Evolutionary conservation across 495 filamentous ascomycete species (phyloP).

Genomic region (Aspergillus saccharolyticus): DNA sequence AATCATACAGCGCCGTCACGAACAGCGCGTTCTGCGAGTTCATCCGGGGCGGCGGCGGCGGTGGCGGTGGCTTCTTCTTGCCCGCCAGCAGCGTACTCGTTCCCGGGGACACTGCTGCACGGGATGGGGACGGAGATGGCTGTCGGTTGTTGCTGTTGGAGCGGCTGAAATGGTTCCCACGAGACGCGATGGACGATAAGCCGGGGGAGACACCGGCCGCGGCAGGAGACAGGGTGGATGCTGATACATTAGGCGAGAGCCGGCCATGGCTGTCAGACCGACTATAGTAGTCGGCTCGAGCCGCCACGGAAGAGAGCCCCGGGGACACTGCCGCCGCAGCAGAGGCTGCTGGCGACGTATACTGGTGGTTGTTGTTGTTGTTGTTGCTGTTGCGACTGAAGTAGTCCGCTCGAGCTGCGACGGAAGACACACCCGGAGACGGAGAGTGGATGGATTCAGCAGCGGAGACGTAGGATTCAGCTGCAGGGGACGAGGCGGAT

Average conservation of each 20-base stretch:
- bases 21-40: slow-evolving; percentile 41
- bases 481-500: slow-evolving; percentile 10
- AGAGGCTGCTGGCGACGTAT: slow-evolving; percentile 27
- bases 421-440: background rate
- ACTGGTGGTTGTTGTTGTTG: slow-evolving; percentile 26
- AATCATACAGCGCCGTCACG: slow-evolving; percentile 79
- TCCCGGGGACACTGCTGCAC: background rate
- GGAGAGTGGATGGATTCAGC: background rate
- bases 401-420: slow-evolving; percentile 43
- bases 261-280: slow-evolving; percentile 29
- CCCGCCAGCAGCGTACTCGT: slow-evolving; percentile 10
- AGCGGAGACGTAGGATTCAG: background rate
- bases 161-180: slow-evolving; percentile 49
- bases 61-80: slow-evolving; percentile 65
- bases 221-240: background rate
- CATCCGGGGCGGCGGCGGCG: slow-evolving; percentile 56
- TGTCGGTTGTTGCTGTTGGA: slow-evolving; percentile 22
- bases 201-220: slow-evolving; percentile 21
- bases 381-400: slow-evolving; percentile 41
- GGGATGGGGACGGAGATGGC: background rate
- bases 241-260: slow-evolving; percentile 28
- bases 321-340: slow-evolving; percentile 18
- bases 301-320: slow-evolving; percentile 19
- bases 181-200: slow-evolving; percentile 21
- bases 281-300: slow-evolving; percentile 49